These are phyloP conservation scores for Lonicera japonica DNA, from an alignment of 129 eudicot species.

Conservation along the genomic window DNA sequence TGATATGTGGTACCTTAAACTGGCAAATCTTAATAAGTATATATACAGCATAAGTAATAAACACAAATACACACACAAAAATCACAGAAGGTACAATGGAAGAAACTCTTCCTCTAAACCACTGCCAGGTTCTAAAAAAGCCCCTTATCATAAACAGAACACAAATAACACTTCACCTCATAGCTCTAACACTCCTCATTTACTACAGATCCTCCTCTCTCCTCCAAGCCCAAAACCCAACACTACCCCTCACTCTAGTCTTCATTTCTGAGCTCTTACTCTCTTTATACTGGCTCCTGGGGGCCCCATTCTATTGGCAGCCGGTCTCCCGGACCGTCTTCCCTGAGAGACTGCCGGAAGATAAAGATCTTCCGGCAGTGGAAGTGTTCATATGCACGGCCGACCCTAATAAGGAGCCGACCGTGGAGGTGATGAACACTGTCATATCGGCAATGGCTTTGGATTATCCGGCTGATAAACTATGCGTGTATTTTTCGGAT, in stretches of 20 bases:
- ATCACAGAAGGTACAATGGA: not conserved
- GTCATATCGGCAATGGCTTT: slow-evolving; percentile 48
- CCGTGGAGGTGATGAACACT: slow-evolving; percentile 53
- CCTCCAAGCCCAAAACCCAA: not conserved
- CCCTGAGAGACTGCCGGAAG: slow-evolving; percentile 31
- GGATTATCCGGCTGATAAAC: slow-evolving; percentile 40
- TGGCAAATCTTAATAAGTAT: too few relatives aligned
- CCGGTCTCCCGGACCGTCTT: slow-evolving; percentile 36
- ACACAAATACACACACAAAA: not conserved
- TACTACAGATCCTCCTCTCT: slow-evolving; percentile 30
- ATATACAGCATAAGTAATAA: too few relatives aligned
- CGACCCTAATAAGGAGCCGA: slow-evolving; percentile 46
- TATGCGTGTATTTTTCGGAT: slow-evolving; percentile 43
- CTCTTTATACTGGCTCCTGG: slow-evolving; percentile 33
- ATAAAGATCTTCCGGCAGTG: slow-evolving; percentile 34
- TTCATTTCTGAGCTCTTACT: slow-evolving; percentile 25
- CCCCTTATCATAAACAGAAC: slow-evolving; percentile 27
- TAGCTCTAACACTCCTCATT: slow-evolving; percentile 23
- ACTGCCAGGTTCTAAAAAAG: slow-evolving; percentile 17
- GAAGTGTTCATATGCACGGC: slow-evolving; percentile 59
- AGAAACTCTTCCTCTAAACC: slow-evolving; percentile 24
- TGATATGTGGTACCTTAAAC: too few relatives aligned
- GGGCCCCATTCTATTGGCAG: slow-evolving; percentile 29
- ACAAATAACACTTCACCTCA: slow-evolving; percentile 22
- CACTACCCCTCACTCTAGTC: slow-evolving; percentile 23